phyloP scores from a whole-genome alignment of 306 rosid genomes.

The Corylus heterophylla region DNA sequence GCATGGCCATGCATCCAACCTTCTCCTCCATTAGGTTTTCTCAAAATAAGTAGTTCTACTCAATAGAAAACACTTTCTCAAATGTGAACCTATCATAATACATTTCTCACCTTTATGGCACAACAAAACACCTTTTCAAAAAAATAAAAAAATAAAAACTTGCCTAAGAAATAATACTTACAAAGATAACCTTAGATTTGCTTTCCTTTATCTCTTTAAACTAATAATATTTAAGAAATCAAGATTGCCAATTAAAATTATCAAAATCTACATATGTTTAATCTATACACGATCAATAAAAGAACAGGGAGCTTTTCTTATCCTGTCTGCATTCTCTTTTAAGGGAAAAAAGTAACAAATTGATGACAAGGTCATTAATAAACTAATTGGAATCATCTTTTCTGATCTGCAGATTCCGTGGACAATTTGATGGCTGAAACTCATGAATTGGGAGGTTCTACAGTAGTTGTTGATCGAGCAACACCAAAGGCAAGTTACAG shows the following conservation, averaged over 20 bases:
- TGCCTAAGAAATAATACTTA: too few relatives aligned
- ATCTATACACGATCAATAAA: background rate
- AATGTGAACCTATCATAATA: too few relatives aligned
- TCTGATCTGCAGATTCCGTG: constrained; percentile 69
- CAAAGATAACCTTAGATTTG: too few relatives aligned
- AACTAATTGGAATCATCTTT: background rate
- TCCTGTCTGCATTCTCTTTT: background rate
- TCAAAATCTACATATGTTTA: background rate
- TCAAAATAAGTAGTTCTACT: too few relatives aligned
- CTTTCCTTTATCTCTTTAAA: too few relatives aligned
- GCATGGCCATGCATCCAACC: too few relatives aligned
- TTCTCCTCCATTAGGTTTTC: too few relatives aligned
- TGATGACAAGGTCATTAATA: background rate
- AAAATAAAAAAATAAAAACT: too few relatives aligned
- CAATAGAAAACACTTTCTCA: too few relatives aligned
- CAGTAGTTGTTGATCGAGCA: constrained; percentile 95
- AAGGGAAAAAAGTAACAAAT: background rate
- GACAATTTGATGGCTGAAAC: constrained; percentile 89
- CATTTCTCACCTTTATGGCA: too few relatives aligned
- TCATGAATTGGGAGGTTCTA: constrained; percentile 87
- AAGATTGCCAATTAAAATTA: background rate
- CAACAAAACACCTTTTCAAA: too few relatives aligned
- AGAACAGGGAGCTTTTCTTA: background rate
- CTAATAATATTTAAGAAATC: too few relatives aligned
- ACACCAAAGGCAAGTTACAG: constrained; percentile 83